A percentile compares a stretch with the other conserved stretches of the same genome.
phyloP scores from a whole-genome alignment of 2,329 filamentous ascomycete species.

The Aspergillus spinulosporus region DNA sequence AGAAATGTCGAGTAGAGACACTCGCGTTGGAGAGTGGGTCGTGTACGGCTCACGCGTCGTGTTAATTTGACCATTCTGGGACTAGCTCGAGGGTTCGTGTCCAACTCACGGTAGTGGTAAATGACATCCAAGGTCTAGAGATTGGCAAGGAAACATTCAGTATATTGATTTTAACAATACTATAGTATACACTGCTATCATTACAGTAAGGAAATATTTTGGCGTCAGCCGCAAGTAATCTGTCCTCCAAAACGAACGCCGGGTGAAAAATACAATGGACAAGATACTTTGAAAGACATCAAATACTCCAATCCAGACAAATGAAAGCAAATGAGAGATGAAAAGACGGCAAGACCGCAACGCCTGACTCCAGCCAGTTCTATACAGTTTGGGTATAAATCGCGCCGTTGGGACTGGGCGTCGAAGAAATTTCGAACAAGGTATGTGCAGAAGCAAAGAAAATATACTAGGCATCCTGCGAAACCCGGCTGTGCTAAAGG shows the following conservation, averaged over 20 bases:
- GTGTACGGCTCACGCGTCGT: slow-evolving; percentile 3
- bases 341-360: slow-evolving; percentile 21
- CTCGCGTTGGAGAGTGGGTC: slow-evolving; percentile 15
- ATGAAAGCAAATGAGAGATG: slow-evolving; percentile 10
- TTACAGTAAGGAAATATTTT: background rate
- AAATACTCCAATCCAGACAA: slow-evolving; percentile 8
- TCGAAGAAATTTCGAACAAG: background rate
- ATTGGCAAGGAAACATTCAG: background rate
- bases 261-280: background rate
- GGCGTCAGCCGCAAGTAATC: background rate
- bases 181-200: background rate
- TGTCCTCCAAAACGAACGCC: background rate
- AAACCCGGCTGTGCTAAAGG: background rate
- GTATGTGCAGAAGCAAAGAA: slow-evolving; percentile 10
- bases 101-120: background rate
- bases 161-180: background rate
- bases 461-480: background rate
- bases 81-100: slow-evolving; percentile 4
- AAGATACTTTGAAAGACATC: slow-evolving; percentile 10
- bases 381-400: slow-evolving; percentile 39
- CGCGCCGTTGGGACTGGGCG: slow-evolving; percentile 18
- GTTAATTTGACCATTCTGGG: slow-evolving; percentile 12
- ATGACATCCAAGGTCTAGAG: background rate
- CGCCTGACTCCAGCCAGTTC: slow-evolving; percentile 36
- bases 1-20: slow-evolving; percentile 7